Conservation (phyloP, 2,329 filamentous ascomycete species). For the Sclerotinia borealis region DNA sequence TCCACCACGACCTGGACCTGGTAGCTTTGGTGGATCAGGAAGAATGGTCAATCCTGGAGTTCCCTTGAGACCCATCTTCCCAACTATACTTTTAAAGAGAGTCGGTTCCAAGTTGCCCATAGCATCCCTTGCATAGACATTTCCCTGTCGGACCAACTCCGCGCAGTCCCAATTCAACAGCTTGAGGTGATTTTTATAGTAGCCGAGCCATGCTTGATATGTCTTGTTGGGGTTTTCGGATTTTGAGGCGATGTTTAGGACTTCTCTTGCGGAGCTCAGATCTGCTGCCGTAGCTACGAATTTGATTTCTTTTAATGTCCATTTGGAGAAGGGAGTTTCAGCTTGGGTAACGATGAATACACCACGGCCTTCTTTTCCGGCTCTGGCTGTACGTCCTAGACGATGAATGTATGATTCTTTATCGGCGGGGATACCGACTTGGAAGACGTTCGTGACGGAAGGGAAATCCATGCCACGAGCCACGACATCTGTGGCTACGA, state of each 20-base stretch:
- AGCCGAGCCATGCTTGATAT: slow-evolving; percentile 53
- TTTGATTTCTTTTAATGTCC: slow-evolving; percentile 47
- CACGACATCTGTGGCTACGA: slow-evolving; percentile 75
- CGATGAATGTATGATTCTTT: slow-evolving; percentile 72
- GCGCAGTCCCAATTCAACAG: slow-evolving; percentile 32
- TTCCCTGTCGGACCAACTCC: slow-evolving; percentile 44
- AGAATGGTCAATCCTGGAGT: slow-evolving; percentile 43
- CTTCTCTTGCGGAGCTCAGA: slow-evolving; percentile 37
- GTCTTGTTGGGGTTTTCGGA: slow-evolving; percentile 44
- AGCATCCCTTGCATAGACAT: slow-evolving; percentile 43
- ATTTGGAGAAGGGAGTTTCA: slow-evolving; percentile 48
- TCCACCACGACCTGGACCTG: slow-evolving; percentile 18
- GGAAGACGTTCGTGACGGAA: slow-evolving; percentile 72
- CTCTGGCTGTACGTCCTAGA: slow-evolving; percentile 69
- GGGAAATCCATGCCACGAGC: slow-evolving; percentile 82
- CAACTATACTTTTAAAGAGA: slow-evolving; percentile 42
- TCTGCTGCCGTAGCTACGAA: slow-evolving; percentile 44
- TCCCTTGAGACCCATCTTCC: slow-evolving; percentile 54
- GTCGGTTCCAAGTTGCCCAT: slow-evolving; percentile 43
- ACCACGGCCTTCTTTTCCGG: slow-evolving; percentile 65
- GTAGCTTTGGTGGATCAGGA: slow-evolving; percentile 36
- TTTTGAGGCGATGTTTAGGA: slow-evolving; percentile 36
- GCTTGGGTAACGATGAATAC: slow-evolving; percentile 57
- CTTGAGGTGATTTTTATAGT: slow-evolving; percentile 47
- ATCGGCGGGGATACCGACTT: slow-evolving; percentile 58